Evolutionary conservation across 768 basidiomycete species (phyloP), one percentile per base, ranked within the genome.

Genomic region (Hemileccinum rubropunctum): DNA sequence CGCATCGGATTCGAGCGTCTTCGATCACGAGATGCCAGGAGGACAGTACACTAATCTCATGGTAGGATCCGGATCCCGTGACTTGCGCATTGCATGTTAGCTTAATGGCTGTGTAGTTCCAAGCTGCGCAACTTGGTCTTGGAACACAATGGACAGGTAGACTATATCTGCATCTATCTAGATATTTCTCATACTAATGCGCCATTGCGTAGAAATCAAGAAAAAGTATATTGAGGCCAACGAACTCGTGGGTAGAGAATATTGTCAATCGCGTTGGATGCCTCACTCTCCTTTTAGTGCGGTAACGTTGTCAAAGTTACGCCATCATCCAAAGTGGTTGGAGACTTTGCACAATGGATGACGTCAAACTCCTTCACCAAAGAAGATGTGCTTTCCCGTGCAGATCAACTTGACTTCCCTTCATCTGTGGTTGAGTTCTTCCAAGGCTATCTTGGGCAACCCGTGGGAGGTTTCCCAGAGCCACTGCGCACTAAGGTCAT

Each of bases 291-390:
- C 52, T 43, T 51, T 30, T 57, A 93, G 86, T 98, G 95, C 68
- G 97, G 97, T 40, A 93, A 98, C 60, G 88, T 99, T 68, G 86
- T 98, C 78, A 99, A 99, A 80, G 95, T 98, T 60, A 99, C 97
- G 21, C 97, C 97, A 27, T 97, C 97, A 12, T 98, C 97, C 37
- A 99, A 98, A 76, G 92, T 95, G 42, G 95, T 98, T 42, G 97
- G 97, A 21, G 97, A 99, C 75, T 97, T 99, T 71, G 97, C 97
- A 15, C 97, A 99, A 72, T 97, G 89, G 88, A 95, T 98, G 93
- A 95, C 93, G 32, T 90, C 91, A 58, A 98, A 98, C 77, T 83
- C 84, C 54, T 76, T 98, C 51, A 80, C 84, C 47, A 92, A 93
- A 71, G 73, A 86, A 58, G 87, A 98, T 50, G 94, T 99, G 27